Conservation (phyloP, 768 basidiomycete species). For the Boletus subcaerulescens region DNA sequence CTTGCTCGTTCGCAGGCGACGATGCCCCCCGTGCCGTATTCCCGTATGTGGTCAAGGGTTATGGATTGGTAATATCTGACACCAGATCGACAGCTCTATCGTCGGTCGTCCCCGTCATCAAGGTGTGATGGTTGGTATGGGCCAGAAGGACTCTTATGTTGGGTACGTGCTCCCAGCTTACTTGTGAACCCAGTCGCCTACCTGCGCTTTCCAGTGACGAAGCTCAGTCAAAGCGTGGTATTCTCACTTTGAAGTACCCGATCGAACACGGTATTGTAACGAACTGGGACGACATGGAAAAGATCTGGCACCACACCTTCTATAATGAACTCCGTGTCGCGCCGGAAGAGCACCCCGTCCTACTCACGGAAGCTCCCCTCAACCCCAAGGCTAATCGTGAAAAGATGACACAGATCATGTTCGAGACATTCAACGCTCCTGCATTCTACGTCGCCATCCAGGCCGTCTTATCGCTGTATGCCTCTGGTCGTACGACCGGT, state of each 20-base stretch:
- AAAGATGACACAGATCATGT: conserved; percentile 80
- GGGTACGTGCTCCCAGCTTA: conserved; percentile 47
- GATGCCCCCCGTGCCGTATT: conserved; percentile 92
- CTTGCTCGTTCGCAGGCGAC: conserved; percentile 55
- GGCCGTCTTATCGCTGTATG: conserved; percentile 77
- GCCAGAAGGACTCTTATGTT: conserved; percentile 94
- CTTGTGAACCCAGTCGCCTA: conserved; percentile 16
- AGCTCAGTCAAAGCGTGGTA: conserved; percentile 93
- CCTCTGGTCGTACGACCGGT: conserved; percentile 92
- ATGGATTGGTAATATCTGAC: conserved; percentile 11
- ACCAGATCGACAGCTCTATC: conserved; percentile 58
- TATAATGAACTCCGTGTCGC: conserved; percentile 81
- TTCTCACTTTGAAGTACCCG: conserved; percentile 89
- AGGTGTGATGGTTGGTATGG: conserved; percentile 97
- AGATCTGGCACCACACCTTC: conserved; percentile 98
- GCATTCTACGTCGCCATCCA: conserved; percentile 77
- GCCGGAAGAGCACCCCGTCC: conserved; percentile 71
- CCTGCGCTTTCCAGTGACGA: conserved; percentile 59
- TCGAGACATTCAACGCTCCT: conserved; percentile 73
- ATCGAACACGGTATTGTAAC: conserved; percentile 94
- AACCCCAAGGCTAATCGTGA: conserved; percentile 73
- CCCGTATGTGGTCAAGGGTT: conserved; percentile 57
- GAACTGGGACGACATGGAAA: conserved; percentile 99
- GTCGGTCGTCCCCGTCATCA: conserved; percentile 94
- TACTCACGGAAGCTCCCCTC: conserved; percentile 69